Evolutionary conservation across 1,284 basidiomycete genomes (phyloP).

Genomic region (Apiotrichum sp.): DNA sequence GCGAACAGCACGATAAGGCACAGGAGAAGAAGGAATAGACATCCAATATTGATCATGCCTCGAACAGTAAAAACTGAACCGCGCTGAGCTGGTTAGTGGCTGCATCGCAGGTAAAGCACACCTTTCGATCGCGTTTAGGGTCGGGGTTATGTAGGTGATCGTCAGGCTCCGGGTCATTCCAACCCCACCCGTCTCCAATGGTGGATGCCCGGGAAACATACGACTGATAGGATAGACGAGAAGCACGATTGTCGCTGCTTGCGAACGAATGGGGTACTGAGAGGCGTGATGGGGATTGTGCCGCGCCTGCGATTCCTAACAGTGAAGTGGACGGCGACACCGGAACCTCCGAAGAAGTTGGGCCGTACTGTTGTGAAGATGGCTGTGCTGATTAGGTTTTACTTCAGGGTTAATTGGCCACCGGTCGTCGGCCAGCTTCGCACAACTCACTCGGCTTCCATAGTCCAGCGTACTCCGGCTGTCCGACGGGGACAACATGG

Average conservation of each 20-base stretch:
- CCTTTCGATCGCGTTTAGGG: constrained; percentile 60
- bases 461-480: background rate
- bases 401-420: too few relatives aligned
- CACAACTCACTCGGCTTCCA: background rate
- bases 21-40: constrained; percentile 58
- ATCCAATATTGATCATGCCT: constrained; percentile 70
- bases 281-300: constrained; percentile 2
- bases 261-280: constrained; percentile 6
- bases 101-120: constrained; percentile 7
- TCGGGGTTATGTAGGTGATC: constrained; percentile 49
- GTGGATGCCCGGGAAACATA: constrained; percentile 3
- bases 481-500: background rate
- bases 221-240: background rate
- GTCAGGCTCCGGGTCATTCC: constrained; percentile 43
- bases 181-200: constrained; percentile 14
- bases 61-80: constrained; percentile 63
- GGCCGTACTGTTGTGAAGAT: constrained; percentile 30
- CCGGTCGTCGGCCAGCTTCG: background rate
- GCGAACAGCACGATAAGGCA: constrained; percentile 64
- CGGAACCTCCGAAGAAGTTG: constrained; percentile 26
- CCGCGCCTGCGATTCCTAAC: constrained; percentile 16
- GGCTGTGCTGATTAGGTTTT: background rate
- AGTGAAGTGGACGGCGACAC: constrained; percentile 23
- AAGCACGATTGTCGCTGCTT: background rate
- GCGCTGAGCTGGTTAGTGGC: constrained; percentile 30